Evolutionary conservation across 495 filamentous ascomycete species (phyloP), one percentile per base, ranked within the genome.

Genomic region (Umbilicaria muhlenbergii): DNA sequence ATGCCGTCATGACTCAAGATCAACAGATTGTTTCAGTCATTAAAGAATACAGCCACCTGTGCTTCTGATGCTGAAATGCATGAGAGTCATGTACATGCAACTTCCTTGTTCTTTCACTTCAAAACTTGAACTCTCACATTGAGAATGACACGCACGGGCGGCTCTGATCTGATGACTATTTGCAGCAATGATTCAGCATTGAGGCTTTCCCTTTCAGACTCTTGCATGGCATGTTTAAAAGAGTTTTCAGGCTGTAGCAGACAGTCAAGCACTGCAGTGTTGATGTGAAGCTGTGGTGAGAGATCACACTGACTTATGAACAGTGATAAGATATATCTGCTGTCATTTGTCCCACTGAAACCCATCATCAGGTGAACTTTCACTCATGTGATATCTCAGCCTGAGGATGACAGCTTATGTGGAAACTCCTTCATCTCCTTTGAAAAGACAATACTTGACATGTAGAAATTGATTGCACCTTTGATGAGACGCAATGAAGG

Each of bases 331-430:
- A 75, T 54, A 28, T 62, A 50, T 36, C 67, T 64, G 15, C 68
- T 74, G 51, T 88, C 80, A 34, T 80, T 84, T 0, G 81, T 88
- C 2, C 81, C 80, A 54, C 78, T 83, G 46, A 86, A 86, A 0
- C 80, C 80, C 0, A 73, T 78, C 0, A 73, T 74, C 0, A 68
- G 65, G 24, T 74, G 58, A 0, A 14, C 38, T 68, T 74, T 3
- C 44, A 42, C 44, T 66, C 61, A 2, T 38, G 50, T 71, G 34
- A 83, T 63, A 53, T 86, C 81, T 77, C 81, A 86, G 0, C 76
- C 80, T 0, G 80, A 85, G 0, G 76, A 66, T 0, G 76, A 77
- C 2, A 86, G 59, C 51, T 81, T 88, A 1, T 67, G 45, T 0
- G 74, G 69, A 44, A 82, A 88, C 38, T 70, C 65, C 34, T 70